These are phyloP conservation scores for Perilla frutescens DNA, from an alignment of 257 asterid genomes.

Conservation along the genomic window DNA sequence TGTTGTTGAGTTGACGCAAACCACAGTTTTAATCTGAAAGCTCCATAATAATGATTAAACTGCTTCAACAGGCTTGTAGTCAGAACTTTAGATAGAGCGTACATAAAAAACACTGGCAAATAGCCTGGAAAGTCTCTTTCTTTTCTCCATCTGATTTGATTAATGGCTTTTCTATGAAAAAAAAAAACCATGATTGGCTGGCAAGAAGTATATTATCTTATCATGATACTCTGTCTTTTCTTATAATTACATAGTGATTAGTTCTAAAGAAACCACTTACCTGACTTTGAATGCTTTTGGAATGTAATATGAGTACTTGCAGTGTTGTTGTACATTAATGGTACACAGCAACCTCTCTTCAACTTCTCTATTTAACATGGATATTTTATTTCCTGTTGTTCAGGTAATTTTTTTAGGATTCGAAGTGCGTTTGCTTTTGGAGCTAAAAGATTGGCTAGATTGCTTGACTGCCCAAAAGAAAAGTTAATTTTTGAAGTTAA, in stretches of 20 bases:
- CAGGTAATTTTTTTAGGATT: slow-evolving; percentile 93
- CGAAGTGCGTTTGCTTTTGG: slow-evolving; percentile 99
- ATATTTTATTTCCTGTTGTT: slow-evolving; percentile 29
- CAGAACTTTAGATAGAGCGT: not conserved
- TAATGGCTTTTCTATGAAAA: slow-evolving; percentile 2
- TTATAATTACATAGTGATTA: not conserved
- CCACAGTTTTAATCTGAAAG: slow-evolving; percentile 15
- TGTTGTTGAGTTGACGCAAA: slow-evolving; percentile 5
- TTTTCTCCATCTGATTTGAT: slow-evolving; percentile 10
- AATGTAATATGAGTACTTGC: slow-evolving; percentile 25
- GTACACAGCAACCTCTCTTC: not conserved
- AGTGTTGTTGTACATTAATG: not conserved
- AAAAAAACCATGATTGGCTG: not conserved
- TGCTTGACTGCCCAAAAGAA: slow-evolving; percentile 84
- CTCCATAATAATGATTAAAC: not conserved
- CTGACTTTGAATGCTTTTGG: slow-evolving; percentile 23
- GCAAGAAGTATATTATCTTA: not conserved
- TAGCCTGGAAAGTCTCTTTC: not conserved
- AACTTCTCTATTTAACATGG: slow-evolving; percentile 12
- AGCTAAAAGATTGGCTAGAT: slow-evolving; percentile 83
- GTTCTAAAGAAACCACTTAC: not conserved
- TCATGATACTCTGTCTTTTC: not conserved
- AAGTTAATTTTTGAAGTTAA: slow-evolving; percentile 69
- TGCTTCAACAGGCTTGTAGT: not conserved
- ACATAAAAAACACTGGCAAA: not conserved